Evolutionary conservation across 106 monocot species (phyloP).

Genomic region (Gastrodia elata): DNA sequence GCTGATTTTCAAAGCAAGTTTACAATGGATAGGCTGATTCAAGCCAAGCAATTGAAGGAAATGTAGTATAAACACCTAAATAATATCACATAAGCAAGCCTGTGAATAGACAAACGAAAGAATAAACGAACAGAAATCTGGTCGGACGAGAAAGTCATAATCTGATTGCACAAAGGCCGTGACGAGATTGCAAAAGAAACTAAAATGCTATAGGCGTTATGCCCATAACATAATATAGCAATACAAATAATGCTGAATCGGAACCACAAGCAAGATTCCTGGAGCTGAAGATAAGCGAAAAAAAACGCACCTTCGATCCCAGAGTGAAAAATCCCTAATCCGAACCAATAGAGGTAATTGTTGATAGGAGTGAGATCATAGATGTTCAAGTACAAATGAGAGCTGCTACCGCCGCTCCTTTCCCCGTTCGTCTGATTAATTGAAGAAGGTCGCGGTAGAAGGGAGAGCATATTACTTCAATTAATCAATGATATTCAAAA

Average conservation of each 20-base stretch:
- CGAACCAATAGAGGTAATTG: conserved; percentile 63
- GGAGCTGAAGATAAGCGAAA: background rate
- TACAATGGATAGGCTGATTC: background rate
- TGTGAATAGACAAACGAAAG: background rate
- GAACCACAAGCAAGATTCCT: background rate
- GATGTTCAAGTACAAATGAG: conserved; percentile 45
- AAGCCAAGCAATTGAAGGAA: background rate
- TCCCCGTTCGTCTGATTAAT: background rate
- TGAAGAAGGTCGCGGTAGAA: conserved; percentile 10
- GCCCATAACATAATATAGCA: background rate
- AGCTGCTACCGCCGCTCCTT: background rate
- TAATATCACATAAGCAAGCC: background rate
- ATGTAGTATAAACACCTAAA: background rate
- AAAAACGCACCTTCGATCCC: conserved; percentile 58
- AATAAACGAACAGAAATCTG: background rate
- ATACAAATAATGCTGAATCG: background rate
- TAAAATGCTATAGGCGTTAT: too few species aligned
- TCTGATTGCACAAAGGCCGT: background rate
- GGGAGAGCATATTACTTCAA: conserved; percentile 9
- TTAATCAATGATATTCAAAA: background rate
- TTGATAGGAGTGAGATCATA: conserved; percentile 69
- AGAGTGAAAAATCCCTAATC: conserved; percentile 70
- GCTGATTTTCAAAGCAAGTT: background rate
- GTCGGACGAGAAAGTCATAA: background rate
- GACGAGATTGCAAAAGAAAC: background rate